phyloP scores from a whole-genome alignment of 1,284 basidiomycete genomes.

The Trichosporon sp. region DNA sequence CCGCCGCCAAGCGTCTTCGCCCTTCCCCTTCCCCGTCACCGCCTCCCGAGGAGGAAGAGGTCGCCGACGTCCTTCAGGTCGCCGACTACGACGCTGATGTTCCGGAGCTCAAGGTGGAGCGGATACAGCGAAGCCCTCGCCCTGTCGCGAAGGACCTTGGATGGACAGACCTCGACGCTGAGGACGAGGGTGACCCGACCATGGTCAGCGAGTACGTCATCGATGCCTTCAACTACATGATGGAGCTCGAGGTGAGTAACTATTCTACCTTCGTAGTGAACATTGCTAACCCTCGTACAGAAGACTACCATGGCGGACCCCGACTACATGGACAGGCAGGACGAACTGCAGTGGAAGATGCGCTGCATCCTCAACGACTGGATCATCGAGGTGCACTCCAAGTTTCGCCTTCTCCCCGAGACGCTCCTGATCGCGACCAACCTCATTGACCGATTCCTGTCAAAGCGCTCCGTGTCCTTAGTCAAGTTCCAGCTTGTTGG shows the following conservation, averaged over 20 bases:
- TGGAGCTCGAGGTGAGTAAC: slow-evolving; percentile 64
- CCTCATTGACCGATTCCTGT: slow-evolving; percentile 96
- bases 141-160: slow-evolving; percentile 60
- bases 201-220: slow-evolving; percentile 97
- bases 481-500: slow-evolving; percentile 95
- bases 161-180: slow-evolving; percentile 86
- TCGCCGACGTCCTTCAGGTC: neutral
- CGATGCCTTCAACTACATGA: slow-evolving; percentile 93
- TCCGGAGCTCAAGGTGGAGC: slow-evolving; percentile 15
- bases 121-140: slow-evolving; percentile 16
- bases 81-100: slow-evolving; percentile 7
- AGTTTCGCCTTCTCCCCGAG: slow-evolving; percentile 91
- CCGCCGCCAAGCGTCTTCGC: slow-evolving; percentile 39
- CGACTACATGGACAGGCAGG: slow-evolving; percentile 87
- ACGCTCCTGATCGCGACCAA: slow-evolving; percentile 94
- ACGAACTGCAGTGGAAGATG: slow-evolving; percentile 90
- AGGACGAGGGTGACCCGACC: slow-evolving; percentile 89
- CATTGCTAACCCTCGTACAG: slow-evolving; percentile 56
- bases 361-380: slow-evolving; percentile 93
- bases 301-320: slow-evolving; percentile 80
- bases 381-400: slow-evolving; percentile 93
- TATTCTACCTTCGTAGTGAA: slow-evolving; percentile 56
- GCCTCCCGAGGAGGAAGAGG: no score
- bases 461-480: slow-evolving; percentile 82
- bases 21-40: neutral